These are phyloP conservation scores for Mrakia gelida DNA, from an alignment of 768 basidiomycete genomes.

Conservation along the genomic window DNA sequence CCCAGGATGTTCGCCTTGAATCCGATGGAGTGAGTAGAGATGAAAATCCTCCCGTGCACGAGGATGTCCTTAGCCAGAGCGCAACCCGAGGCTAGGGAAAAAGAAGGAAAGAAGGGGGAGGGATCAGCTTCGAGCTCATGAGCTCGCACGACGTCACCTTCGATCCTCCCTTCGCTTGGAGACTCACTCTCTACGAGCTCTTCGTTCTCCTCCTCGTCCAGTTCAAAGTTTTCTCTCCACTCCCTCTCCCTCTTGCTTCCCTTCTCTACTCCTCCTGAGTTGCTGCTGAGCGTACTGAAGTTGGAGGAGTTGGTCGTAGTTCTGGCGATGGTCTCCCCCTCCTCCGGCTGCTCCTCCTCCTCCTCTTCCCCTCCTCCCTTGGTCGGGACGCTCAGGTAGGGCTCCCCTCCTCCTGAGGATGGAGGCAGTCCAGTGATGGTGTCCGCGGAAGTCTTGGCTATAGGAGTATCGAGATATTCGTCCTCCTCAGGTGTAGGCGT, in stretches of 20 bases:
- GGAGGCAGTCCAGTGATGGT: no score
- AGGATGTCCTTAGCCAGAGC: slow-evolving; percentile 36
- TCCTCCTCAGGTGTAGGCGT: no score
- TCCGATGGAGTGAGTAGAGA: slow-evolving; percentile 31
- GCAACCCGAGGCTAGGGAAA: slow-evolving; percentile 35
- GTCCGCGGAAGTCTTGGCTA: no score
- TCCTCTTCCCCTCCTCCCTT: neutral
- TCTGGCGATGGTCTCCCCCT: neutral
- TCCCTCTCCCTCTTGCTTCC: slow-evolving; percentile 35
- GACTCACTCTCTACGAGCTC: slow-evolving; percentile 36
- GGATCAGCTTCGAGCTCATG: neutral
- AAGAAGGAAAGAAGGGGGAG: neutral
- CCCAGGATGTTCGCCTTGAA: slow-evolving; percentile 37
- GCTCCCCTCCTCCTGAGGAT: no score
- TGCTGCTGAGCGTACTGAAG: neutral
- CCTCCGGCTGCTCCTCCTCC: neutral
- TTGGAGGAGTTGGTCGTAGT: neutral
- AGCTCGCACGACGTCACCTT: neutral
- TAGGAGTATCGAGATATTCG: no score
- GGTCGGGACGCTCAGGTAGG: neutral
- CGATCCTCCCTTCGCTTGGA: neutral
- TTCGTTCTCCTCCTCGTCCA: slow-evolving; percentile 23
- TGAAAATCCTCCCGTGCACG: slow-evolving; percentile 36
- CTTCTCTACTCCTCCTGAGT: neutral
- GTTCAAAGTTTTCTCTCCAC: slow-evolving; percentile 35